Evolutionary conservation across 768 basidiomycete species (phyloP).

Genomic region (Boletus rex-veris): DNA sequence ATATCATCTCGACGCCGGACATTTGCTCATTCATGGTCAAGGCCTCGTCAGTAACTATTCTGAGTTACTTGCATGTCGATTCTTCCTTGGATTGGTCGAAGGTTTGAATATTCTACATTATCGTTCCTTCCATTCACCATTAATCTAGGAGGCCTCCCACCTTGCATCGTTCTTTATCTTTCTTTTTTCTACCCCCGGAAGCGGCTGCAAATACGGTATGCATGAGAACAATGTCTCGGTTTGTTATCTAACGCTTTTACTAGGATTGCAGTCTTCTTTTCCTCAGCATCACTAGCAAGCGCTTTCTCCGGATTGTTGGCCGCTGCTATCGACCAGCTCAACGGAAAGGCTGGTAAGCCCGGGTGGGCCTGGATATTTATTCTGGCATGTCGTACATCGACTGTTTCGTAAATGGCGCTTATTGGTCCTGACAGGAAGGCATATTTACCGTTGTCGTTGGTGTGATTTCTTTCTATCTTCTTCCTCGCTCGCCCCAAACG

Average conservation of each 20-base stretch:
- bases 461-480: constrained; percentile 43
- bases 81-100: constrained; percentile 53
- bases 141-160: constrained; percentile 48
- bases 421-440: constrained; percentile 42
- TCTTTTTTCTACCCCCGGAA: constrained; percentile 44
- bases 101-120: constrained; percentile 33
- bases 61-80: constrained; percentile 52
- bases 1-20: constrained; percentile 19
- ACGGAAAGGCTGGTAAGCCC: constrained; percentile 46
- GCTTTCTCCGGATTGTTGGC: constrained; percentile 65
- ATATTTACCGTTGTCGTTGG: constrained; percentile 61
- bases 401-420: neutral
- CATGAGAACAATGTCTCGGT: neutral
- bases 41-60: constrained; percentile 47
- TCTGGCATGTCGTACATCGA: constrained; percentile 29
- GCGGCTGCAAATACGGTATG: constrained; percentile 23
- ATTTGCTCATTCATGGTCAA: constrained; percentile 12
- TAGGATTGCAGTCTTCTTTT: constrained; percentile 39
- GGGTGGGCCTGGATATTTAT: constrained; percentile 67
- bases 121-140: constrained; percentile 1
- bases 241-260: neutral
- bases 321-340: constrained; percentile 52
- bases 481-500: constrained; percentile 42
- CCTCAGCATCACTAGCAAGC: constrained; percentile 48
- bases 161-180: constrained; percentile 54